Percentiles rank a stretch among this genome's conserved stretches.
Evolutionary conservation across 768 basidiomycete genomes (phyloP).

Genomic region (Kwoniella dendrophila): DNA sequence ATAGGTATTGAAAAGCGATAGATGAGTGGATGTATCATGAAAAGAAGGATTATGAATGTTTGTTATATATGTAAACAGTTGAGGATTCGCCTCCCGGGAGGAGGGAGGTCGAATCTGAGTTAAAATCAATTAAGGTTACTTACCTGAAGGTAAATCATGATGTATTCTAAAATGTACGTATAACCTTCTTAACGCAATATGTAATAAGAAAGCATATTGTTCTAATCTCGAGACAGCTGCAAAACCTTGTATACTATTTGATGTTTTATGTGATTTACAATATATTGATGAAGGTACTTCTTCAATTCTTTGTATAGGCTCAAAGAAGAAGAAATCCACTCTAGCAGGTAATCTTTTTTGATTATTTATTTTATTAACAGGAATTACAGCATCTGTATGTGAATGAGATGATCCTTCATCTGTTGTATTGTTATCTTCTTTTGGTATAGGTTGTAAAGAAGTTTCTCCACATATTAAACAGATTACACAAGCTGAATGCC

Average conservation of each 20-base stretch:
- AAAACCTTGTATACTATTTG: conserved; percentile 73
- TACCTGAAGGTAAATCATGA: conserved; percentile 42
- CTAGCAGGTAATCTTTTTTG: conserved; percentile 76
- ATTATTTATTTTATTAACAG: not conserved
- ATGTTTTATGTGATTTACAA: conserved; percentile 75
- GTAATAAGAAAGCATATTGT: conserved; percentile 95
- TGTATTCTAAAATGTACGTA: conserved; percentile 64
- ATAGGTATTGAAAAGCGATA: not conserved
- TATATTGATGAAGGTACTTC: conserved; percentile 61
- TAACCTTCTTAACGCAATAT: conserved; percentile 87
- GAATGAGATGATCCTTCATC: conserved; percentile 26
- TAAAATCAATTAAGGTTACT: conserved; percentile 14
- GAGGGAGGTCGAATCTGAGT: not conserved
- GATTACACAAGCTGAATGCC: conserved; percentile 94
- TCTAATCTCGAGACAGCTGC: conserved; percentile 90
- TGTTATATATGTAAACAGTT: too few relatives aligned
- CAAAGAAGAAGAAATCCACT: conserved; percentile 76
- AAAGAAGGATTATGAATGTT: too few relatives aligned
- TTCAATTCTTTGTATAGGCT: conserved; percentile 25
- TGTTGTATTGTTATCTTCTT: conserved; percentile 58
- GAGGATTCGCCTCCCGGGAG: not conserved
- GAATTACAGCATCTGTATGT: conserved; percentile 48
- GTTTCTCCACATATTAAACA: conserved; percentile 78
- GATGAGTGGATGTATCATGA: conserved; percentile 4
- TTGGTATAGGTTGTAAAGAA: conserved; percentile 60